Base-by-base conservation (phyloP, 2,329 filamentous ascomycete genomes). In the Plenodomus biglobosus region DNA sequence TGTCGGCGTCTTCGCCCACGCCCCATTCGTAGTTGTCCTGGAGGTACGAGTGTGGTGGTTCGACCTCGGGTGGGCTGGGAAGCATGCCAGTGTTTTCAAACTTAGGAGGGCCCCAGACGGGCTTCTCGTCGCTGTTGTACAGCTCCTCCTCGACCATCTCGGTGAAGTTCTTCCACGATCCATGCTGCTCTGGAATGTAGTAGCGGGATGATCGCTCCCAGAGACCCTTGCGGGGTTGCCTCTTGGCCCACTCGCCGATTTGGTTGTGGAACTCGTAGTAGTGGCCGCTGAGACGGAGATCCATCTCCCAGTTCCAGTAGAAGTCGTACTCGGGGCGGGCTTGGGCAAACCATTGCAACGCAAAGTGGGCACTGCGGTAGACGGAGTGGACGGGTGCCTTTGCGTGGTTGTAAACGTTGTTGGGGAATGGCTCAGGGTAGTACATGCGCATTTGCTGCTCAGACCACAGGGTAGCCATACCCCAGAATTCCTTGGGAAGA, bases 301-400 rank as follows among this genome's bases (percentile, higher is more conserved):
- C 90, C 83, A 95, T 90, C 69, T 95, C 90, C 89, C 89, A 92
- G 71, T 92, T 92, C 88, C 90, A 94, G 70, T 75, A 77, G 51
- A 75, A 78, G 56, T 80, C 77, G 53, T 79, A 80, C 54, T 79
- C 76, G 15, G 73, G 75, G 44, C 76, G 75, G 43, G 76, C 70
- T 59, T 79, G 77, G 11, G 74, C 68, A 56, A 80, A 80, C 76
- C 76, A 79, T 53, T 79, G 77, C 38, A 80, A 63, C 3, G 76
- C 71, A 48, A 79, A 78, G 53, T 78, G 76, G 7, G 76, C 76
- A 50, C 73, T 75, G 50, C 94, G 87, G 74, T 97, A 97, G 8
- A 95, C 90, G 16, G 92, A 92, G 69, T 97, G 92, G 1, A 96
- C 85, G 1, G 89, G 88, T 11, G 70, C 71, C 40, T 73, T 74